Conservation (phyloP, 108 stramenopile genomes). For the Mayamaea pseudoterrestris region DNA sequence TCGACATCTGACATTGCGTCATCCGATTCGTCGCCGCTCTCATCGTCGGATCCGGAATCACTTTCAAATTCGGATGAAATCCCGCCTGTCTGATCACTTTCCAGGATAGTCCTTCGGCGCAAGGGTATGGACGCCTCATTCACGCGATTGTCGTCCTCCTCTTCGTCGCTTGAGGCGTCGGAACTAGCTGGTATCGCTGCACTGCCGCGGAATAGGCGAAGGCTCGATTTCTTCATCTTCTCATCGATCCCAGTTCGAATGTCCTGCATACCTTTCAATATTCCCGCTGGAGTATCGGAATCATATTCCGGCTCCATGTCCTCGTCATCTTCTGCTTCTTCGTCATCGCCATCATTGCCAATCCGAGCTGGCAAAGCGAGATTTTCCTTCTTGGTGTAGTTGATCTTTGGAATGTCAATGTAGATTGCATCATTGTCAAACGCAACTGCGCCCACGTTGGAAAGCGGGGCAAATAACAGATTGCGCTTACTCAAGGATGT, state of each 20-base stretch:
- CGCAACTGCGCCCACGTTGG: conserved; percentile 85
- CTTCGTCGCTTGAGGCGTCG: conserved; percentile 17
- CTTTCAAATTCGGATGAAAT: conserved; percentile 12
- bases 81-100: conserved; percentile 9
- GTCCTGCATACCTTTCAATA: conserved; percentile 85
- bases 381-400: conserved; percentile 81
- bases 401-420: conserved; percentile 87
- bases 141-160: conserved; percentile 14
- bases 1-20: conserved; percentile 13
- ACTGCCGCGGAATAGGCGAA: conserved; percentile 75
- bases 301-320: conserved; percentile 29
- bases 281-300: conserved; percentile 43
- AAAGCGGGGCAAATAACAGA: conserved; percentile 89
- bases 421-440: conserved; percentile 96
- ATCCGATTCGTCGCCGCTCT: conserved; percentile 13
- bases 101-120: no score
- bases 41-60: conserved; percentile 21
- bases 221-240: conserved; percentile 63
- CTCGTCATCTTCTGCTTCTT: conserved; percentile 21
- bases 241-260: conserved; percentile 77
- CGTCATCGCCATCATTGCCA: conserved; percentile 9
- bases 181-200: conserved; percentile 50
- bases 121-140: conserved; percentile 4
- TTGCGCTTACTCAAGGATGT: conserved; percentile 80
- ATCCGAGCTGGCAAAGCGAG: conserved; percentile 23